Percentiles rank a stretch among this genome's conserved stretches.
phyloP scores from a whole-genome alignment of 306 rosid genomes.

The Prunus campanulata region DNA sequence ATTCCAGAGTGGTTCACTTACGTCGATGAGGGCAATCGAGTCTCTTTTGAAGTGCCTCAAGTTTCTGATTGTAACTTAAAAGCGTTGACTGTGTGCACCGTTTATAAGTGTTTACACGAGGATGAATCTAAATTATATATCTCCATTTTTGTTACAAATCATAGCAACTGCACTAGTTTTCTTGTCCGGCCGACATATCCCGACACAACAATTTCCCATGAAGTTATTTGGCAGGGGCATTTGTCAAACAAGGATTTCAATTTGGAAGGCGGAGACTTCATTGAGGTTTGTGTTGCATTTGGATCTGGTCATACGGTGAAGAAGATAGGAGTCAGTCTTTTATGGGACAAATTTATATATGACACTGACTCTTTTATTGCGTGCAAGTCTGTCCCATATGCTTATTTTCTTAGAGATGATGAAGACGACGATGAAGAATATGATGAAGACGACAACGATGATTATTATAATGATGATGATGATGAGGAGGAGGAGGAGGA shows the following conservation, averaged over 20 bases:
- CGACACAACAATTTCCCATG: background rate
- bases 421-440: no score
- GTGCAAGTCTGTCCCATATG: no score
- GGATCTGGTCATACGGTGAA: no score
- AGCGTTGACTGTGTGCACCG: conserved; percentile 7
- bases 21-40: background rate
- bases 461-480: no score
- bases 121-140: background rate
- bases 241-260: conserved; percentile 7
- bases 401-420: no score
- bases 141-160: background rate
- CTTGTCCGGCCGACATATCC: background rate
- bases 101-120: background rate
- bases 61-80: background rate
- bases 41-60: conserved; percentile 17
- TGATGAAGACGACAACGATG: no score
- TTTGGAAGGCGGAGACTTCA: conserved; percentile 21
- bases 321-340: no score
- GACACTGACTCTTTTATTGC: no score
- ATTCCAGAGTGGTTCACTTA: conserved; percentile 20
- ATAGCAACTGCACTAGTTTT: background rate
- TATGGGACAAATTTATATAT: no score
- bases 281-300: background rate
- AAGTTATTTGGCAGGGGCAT: conserved; percentile 27
- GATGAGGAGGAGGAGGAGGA: no score